Evolutionary conservation across 495 filamentous ascomycete genomes (phyloP).

Genomic region (Friedmanniomyces endolithicus): DNA sequence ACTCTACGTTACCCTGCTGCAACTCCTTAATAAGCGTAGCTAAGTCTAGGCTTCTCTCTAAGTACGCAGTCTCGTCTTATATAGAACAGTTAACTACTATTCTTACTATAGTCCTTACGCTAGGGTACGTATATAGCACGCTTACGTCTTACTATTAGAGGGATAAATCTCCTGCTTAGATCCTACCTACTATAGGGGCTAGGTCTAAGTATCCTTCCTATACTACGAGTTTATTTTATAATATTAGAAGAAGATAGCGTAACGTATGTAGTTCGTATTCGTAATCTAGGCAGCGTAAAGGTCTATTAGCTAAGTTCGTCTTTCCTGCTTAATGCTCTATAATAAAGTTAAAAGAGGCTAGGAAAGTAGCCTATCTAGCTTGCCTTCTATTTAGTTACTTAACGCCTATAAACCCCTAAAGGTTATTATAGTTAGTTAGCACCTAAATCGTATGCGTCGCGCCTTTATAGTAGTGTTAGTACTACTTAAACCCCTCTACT

Average conservation of each 20-base stretch:
- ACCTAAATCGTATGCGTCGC: not conserved
- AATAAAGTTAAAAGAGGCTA: conserved; percentile 26
- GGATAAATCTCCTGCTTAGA: too few relatives aligned
- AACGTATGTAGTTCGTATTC: not conserved
- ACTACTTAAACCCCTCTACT: conserved; percentile 8
- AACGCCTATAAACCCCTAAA: conserved; percentile 5
- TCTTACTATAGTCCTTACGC: too few relatives aligned
- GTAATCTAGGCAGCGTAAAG: not conserved
- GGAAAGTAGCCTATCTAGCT: conserved; percentile 19
- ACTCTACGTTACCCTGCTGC: too few relatives aligned
- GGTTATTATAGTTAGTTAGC: conserved; percentile 15
- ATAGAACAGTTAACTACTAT: too few relatives aligned
- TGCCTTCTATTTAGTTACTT: conserved; percentile 22
- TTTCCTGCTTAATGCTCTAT: not conserved
- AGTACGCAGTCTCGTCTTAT: too few relatives aligned
- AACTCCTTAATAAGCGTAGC: too few relatives aligned
- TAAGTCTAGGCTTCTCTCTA: too few relatives aligned
- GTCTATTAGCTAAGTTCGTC: not conserved
- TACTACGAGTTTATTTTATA: not conserved
- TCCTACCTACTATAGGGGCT: not conserved
- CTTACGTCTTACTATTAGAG: too few relatives aligned
- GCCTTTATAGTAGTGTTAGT: not conserved
- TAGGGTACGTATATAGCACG: too few relatives aligned
- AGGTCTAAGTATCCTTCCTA: not conserved
- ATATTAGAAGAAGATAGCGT: not conserved